Conservation (phyloP, 2,329 filamentous ascomycete genomes). For the Pyrenophora teres region DNA sequence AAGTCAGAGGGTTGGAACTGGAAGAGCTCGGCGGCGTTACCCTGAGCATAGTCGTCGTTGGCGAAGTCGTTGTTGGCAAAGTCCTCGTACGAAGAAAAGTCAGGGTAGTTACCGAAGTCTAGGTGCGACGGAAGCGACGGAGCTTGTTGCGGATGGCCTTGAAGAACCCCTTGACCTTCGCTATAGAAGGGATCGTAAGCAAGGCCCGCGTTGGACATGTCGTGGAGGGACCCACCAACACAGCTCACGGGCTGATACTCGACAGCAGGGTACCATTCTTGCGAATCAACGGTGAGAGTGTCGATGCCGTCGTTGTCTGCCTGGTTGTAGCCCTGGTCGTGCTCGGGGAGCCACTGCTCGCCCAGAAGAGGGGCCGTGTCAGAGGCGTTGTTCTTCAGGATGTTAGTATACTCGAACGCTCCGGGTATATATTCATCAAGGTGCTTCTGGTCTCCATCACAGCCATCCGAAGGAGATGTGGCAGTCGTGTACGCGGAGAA, state of each 20-base stretch:
- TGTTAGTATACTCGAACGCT: too few relatives aligned
- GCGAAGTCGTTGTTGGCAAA: background rate
- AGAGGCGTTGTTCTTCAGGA: too few relatives aligned
- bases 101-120: background rate
- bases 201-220: background rate
- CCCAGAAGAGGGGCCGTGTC: too few relatives aligned
- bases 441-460: too few relatives aligned
- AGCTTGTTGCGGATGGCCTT: background rate
- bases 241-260: background rate
- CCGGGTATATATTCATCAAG: too few relatives aligned
- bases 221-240: background rate
- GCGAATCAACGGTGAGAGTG: background rate
- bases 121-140: background rate
- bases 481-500: too few relatives aligned
- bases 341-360: too few relatives aligned
- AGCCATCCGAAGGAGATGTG: too few relatives aligned
- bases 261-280: too few relatives aligned
- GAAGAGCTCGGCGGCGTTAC: background rate
- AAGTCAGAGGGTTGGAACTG: background rate
- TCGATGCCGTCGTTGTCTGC: background rate
- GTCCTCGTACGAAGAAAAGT: background rate
- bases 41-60: background rate
- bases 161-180: background rate
- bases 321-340: too few relatives aligned
- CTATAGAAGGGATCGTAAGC: background rate